Evolutionary conservation across 768 basidiomycete species (phyloP), one percentile per base, ranked within the genome.

Genomic region (Pleurotus tuber-regium): DNA sequence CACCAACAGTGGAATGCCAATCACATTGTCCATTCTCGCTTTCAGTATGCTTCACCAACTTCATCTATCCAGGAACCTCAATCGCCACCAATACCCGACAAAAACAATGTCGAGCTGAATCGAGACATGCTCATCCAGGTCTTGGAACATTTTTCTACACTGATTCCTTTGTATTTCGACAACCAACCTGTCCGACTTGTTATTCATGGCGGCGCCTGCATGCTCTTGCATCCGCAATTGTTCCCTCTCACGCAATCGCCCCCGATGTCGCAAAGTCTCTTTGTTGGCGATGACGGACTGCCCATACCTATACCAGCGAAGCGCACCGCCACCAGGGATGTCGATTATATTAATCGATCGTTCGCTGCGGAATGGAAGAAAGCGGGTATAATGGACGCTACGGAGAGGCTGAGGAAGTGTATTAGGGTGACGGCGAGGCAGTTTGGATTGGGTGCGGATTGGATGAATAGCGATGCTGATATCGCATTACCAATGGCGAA

Each of bases 391-490:
- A 50, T 55, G 6, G 80, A 86, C 49, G 83, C 85, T 2, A 74
- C 71, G 11, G 71, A 73, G 3, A 72, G 80, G n/a, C 69, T 89
- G 24, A 72, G 74, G 56, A 64, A 63, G 10, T 87, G 86, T 60
- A 83, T 87, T 41, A 55, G 66, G 8, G 69, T 70, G 26, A 87
- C 84, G 2, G 85, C 86, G 0, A 42, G 57, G 14, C 62, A 64
- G 5, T 75, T 82, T 61, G 58, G 61, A 2, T 72, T 78, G 43
- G 86, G 87, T 19, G 67, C 69, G 50, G 86, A 88, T 62, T 89
- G 87, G 87, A 86, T 89, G 86, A 88, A 88, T 51, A 77, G 81
- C 3, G 82, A 86, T 56, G 82, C 87, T 0, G 87, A 89, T 55
- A 73, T 86, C 11, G 83, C 86, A 2, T 70, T 89, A 42, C 86